These are phyloP conservation scores for Pseudogymnoascus destructans DNA, from an alignment of 2,329 filamentous ascomycete genomes.

Conservation along the genomic window DNA sequence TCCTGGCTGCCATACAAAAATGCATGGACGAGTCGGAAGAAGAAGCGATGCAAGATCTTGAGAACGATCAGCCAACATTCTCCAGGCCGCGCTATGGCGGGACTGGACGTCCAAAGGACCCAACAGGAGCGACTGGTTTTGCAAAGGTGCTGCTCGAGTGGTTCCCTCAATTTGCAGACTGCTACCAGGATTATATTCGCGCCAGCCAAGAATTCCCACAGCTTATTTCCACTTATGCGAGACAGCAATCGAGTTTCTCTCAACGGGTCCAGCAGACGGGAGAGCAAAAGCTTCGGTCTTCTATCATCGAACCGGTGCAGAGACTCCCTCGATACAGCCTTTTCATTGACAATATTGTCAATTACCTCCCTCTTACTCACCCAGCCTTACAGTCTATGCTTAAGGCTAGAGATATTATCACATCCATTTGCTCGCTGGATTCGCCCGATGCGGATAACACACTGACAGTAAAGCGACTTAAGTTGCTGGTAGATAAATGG, in stretches of 20 bases:
- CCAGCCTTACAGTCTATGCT: constrained; percentile 72
- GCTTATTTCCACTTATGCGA: constrained; percentile 65
- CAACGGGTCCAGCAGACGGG: constrained; percentile 69
- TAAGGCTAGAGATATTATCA: constrained; percentile 83
- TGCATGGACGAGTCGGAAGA: constrained; percentile 76
- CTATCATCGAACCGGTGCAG: constrained; percentile 93
- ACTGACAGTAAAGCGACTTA: constrained; percentile 59
- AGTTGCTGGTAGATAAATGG: constrained; percentile 67
- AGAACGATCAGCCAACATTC: constrained; percentile 38
- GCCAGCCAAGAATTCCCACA: constrained; percentile 79
- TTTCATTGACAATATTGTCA: constrained; percentile 89
- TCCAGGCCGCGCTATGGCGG: constrained; percentile 34
- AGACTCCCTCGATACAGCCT: constrained; percentile 87
- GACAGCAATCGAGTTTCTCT: constrained; percentile 70
- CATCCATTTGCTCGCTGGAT: constrained; percentile 92
- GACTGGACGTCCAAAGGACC: constrained; percentile 45
- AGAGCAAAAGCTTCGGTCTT: constrained; percentile 79
- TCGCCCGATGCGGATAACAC: constrained; percentile 57
- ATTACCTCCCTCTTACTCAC: constrained; percentile 72
- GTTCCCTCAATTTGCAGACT: constrained; percentile 85
- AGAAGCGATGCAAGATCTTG: constrained; percentile 64
- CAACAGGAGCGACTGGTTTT: constrained; percentile 64
- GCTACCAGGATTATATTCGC: constrained; percentile 86
- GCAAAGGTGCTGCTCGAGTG: constrained; percentile 75
- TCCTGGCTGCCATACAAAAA: constrained; percentile 61